A percentile compares a stretch with the other conserved stretches of the same genome.
Evolutionary conservation across 305 asterid species (phyloP).

Genomic region (Plantago lanceolata): DNA sequence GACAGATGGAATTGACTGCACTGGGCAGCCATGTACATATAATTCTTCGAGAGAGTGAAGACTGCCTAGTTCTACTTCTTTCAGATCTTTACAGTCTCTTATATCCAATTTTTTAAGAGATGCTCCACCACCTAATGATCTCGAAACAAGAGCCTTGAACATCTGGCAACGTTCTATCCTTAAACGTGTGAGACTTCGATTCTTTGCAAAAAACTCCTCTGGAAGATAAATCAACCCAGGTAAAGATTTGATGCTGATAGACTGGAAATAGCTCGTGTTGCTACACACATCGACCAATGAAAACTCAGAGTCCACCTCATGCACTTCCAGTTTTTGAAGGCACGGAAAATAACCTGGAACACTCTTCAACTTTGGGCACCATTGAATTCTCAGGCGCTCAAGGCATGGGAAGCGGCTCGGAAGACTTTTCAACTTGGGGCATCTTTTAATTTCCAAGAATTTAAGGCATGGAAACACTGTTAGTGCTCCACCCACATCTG

Average conservation of each 20-base stretch:
- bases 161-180: background rate
- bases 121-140: background rate
- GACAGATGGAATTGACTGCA: constrained; percentile 8
- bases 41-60: background rate
- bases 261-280: background rate
- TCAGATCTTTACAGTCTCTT: background rate
- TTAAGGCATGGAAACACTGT: background rate
- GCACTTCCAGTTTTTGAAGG: background rate
- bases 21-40: background rate
- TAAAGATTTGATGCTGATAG: background rate
- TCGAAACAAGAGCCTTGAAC: background rate
- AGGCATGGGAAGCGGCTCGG: constrained; percentile 10
- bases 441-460: background rate
- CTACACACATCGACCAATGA: background rate
- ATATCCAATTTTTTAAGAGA: background rate
- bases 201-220: background rate
- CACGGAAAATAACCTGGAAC: background rate
- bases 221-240: background rate
- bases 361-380: background rate
- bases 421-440: background rate
- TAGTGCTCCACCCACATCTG: background rate
- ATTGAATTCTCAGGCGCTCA: background rate
- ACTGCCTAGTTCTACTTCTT: constrained; percentile 10
- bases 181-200: background rate
- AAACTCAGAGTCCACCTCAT: background rate